Base-by-base conservation (phyloP, 192 early-diverging fungal species). In the Umbelopsis sp. region DNA sequence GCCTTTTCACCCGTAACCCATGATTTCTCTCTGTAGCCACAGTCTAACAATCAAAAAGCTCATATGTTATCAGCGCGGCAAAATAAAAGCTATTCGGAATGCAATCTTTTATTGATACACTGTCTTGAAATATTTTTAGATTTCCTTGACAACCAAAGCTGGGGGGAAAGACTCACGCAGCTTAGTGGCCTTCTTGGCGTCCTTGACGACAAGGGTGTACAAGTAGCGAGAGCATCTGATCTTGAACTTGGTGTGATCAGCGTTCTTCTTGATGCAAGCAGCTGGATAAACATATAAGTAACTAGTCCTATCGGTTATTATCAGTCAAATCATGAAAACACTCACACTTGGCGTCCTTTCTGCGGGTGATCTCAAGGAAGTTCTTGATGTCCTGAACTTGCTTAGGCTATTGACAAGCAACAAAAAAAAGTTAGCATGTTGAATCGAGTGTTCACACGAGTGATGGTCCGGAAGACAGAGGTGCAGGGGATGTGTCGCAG, bases 301-400 rank as follows among this genome's bases (percentile, higher is more conserved):
- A 2, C 1, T 2, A 30, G 27, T 30, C 27, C 27, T 30, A 2
- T 30, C 3, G 27, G 1, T 30, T 30, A 30, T 3, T 2, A 30
- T 30, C n/a, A 22, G 44, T 13, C 45, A 20, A 71, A 16, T 8
- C 27, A 20, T 46, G 46, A 30, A 11, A 13, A 66, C 52, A 85
- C 87, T 71, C 83, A 91, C 91, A 88, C 75, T 90, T 87, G 80
- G 95, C 97, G 79, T 96, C 96, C 91, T 96, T 98, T 87, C 96
- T 93, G 79, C 91, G 87, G 73, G 97, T 92, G 76, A 93, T 93
- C 79, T 92, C 87, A 75, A 99, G 90, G 88, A 99, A 99, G 79
- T 96, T 88, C 90, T 98, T 99, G 82, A 99, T 98, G 84, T 99
- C 97, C 74, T 84, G 85, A 76, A 99, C 88, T 87, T 98, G 93